phyloP scores from a whole-genome alignment of 352 stramenopile genomes.

The Pythium volutum region DNA sequence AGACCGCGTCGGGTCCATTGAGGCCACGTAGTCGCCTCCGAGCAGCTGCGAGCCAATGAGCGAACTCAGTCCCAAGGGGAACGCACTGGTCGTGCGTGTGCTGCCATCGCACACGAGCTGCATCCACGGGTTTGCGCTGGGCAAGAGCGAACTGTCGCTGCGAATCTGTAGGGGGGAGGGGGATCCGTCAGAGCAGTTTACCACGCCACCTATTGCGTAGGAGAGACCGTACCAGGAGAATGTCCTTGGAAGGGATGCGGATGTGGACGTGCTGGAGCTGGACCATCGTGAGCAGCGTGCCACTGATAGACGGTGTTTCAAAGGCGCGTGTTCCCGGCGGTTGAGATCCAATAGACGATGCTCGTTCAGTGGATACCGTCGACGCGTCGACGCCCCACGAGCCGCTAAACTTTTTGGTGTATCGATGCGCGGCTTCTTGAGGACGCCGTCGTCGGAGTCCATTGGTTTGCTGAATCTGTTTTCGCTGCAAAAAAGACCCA shows the following conservation, averaged over 20 bases:
- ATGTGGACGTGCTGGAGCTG: conserved; percentile 32
- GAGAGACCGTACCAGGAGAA: conserved; percentile 3
- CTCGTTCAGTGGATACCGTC: neutral
- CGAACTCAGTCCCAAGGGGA: conserved; percentile 14
- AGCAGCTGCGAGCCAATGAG: conserved; percentile 8
- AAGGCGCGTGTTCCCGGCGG: neutral
- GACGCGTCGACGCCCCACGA: conserved; percentile 19
- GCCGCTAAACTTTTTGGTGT: conserved; percentile 16
- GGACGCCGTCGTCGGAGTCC: neutral
- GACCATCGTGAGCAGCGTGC: conserved; percentile 25
- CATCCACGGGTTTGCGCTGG: conserved; percentile 27
- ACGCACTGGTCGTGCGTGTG: conserved; percentile 1
- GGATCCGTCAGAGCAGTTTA: too few relatives aligned
- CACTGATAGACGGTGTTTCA: conserved; percentile 29
- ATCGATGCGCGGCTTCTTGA: conserved; percentile 8
- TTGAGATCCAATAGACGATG: neutral
- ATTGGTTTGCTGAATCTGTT: neutral
- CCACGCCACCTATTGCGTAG: too few relatives aligned
- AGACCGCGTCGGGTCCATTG: neutral
- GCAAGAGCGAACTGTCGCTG: conserved; percentile 25
- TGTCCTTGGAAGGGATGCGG: conserved; percentile 14
- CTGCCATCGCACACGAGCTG: conserved; percentile 35
- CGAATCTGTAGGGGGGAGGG: too few relatives aligned
- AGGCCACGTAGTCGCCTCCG: conserved; percentile 16
- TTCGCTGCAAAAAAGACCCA: neutral